Base-by-base conservation (phyloP, 352 stramenopile species). In the Pythium rhizo-oryzae region DNA sequence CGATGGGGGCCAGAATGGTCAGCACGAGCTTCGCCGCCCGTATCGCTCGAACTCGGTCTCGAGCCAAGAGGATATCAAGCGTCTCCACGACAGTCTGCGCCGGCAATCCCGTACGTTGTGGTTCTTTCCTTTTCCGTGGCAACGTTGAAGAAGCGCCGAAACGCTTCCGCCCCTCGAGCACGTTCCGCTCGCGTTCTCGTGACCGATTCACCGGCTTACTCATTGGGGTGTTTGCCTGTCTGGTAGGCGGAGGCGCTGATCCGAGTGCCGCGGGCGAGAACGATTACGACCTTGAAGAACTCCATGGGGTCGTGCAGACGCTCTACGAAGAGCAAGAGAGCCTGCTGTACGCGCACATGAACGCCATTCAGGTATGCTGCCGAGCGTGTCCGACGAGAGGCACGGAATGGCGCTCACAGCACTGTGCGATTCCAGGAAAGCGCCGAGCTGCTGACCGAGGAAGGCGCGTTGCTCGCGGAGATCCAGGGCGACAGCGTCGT, bases 271-370 rank as follows among this genome's bases (percentile, higher is more conserved):
- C 30, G 46, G 66, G 37, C 24, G 63, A 47, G 15, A 65, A 72
- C 55, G 69, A 75, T 58, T 90, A 84, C 62, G 71, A 83, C 19
- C 65, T 89, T n/a, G 85, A 89, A 73, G 70, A 78, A 1, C 75
- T 89, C 15, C 84, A 91, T 46, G 87, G 85, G 62, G 82, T 92
- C 71, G 86, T 93, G 65, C 57, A 98, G 69, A 91, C 82, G 21
- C 69, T 99, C 12, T 98, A 98, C 62, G 96, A 99, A 77, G 90
- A 99, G 62, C 96, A 99, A 83, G 97, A 99, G 70, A 81, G 87
- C 11, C 73, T 99, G 37, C 76, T 99, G 47, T 98, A 98, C 59
- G 75, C 93, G 19, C 97, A 99, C 81, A 99, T 99, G 96, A 96
- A 81, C 47, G 90, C 93, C 35, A 98, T 98, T 66, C 92, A 97